Evolutionary conservation across 179 eudicot genomes (phyloP), one percentile per base, ranked within the genome.

Genomic region (Beta corolliflora): DNA sequence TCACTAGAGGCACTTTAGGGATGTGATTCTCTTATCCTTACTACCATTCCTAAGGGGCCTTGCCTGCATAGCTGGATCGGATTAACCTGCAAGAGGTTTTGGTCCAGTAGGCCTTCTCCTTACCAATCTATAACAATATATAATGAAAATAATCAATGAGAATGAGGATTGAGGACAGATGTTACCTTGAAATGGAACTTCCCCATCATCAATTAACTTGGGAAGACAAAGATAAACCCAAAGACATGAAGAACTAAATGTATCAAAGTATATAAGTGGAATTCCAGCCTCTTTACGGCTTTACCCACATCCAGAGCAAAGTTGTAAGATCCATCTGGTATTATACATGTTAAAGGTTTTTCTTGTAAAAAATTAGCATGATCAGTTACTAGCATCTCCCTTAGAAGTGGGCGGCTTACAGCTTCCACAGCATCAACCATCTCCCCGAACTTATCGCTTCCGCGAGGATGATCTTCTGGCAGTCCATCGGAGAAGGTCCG

Each of bases 161-260:
- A 53, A 55, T 74, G 18, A 73, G 29, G 29, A 25, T 25, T 25
- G 29, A 25, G 10, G 15, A 8, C 12, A 10, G 23, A 66, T 66
- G 45, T 23, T 70, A 89, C 91, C 92, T 87, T 46, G 29, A 44
- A 86, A 78, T 1, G 90, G 94, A 53, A 91, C 55, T 54, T 88
- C 87, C 2, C 89, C 89, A 5, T 75, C 69, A 9, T 88, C 81
- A 73, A 91, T 70, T 9, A 91, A 80, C 14, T 80, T 71, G 0
- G 88, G 85, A 69, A 88, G 81, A 15, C 90, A 86, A 56, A 86
- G 82, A 78, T 69, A 81, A 8, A 85, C 80, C 92, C 91, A 90
- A 36, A 91, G 79, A 15, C 80, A 80, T 63, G 83, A 86, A 52
- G 89, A 82, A 41, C 92, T 85, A 1, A 87, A 75, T 0, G 94